Percentiles rank a stretch among this genome's conserved stretches.
These are phyloP conservation scores for Puccinia horiana DNA, from an alignment of 1,284 basidiomycete genomes.

Conservation along the genomic window DNA sequence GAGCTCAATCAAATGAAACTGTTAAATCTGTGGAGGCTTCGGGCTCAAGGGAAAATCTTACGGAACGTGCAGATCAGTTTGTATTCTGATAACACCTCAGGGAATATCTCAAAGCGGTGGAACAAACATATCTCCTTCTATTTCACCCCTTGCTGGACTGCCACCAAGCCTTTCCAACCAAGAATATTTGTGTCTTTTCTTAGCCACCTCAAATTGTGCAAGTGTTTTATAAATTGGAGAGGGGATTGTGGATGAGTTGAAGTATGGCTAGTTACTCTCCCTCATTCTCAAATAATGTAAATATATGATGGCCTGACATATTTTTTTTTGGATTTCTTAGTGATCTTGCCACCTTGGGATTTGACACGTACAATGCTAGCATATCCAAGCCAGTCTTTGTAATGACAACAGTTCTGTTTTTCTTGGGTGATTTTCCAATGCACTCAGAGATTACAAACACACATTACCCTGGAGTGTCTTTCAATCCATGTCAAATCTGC, in stretches of 20 bases:
- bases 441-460: neutral
- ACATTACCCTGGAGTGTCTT: neutral
- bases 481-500: neutral
- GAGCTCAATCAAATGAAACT: neutral
- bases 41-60: constrained; percentile 42
- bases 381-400: neutral
- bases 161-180: constrained; percentile 1
- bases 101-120: constrained; percentile 10
- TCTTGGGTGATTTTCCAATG: constrained; percentile 2
- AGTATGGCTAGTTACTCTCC: constrained; percentile 51
- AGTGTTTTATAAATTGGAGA: constrained; percentile 50
- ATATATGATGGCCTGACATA: neutral
- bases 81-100: constrained; percentile 16
- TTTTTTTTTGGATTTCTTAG: neutral
- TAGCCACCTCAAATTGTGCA: neutral
- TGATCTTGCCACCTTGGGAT: neutral
- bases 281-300: too few species aligned
- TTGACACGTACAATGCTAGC: neutral
- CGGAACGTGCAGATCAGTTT: constrained; percentile 1
- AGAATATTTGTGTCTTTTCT: constrained; percentile 5
- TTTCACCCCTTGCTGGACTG: neutral
- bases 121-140: constrained; percentile 27
- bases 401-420: neutral
- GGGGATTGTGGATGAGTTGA: constrained; percentile 57
- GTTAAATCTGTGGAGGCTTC: constrained; percentile 45